Evolutionary conservation across 139 green algal genomes (phyloP).

Genomic region (Trebouxia sp.): DNA sequence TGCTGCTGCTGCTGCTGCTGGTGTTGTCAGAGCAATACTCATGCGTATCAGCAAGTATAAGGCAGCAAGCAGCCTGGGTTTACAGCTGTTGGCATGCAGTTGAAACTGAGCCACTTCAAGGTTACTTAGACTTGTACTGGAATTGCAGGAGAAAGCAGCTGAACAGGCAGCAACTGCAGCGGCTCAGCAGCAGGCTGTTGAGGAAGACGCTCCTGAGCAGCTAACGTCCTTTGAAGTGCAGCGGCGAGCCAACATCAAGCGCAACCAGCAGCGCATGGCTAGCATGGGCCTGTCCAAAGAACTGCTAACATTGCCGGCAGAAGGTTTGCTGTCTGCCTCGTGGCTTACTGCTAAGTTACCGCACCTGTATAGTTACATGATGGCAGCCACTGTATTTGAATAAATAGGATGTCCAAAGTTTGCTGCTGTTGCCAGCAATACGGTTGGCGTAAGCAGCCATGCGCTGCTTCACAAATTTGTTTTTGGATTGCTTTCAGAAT

Average conservation of each 20-base stretch:
- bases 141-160: neutral
- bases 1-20: too few species aligned
- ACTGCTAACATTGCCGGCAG: neutral
- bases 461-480: too few species aligned
- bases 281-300: constrained; percentile 4
- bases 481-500: too few species aligned
- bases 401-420: neutral
- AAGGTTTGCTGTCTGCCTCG: neutral
- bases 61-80: too few species aligned
- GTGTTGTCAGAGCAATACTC: too few species aligned
- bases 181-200: neutral
- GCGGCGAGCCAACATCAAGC: constrained; percentile 24
- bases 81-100: too few species aligned
- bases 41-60: too few species aligned
- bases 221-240: neutral
- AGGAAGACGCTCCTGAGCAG: neutral
- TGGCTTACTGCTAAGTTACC: neutral
- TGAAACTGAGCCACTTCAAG: too few species aligned
- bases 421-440: neutral
- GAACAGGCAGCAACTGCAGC: neutral
- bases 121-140: too few species aligned
- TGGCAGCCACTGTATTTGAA: neutral
- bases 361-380: neutral
- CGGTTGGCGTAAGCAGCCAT: neutral
- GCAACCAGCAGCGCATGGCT: constrained; percentile 23